Conservation (phyloP, 805 yeast genomes). For the Yarrowia sp. region DNA sequence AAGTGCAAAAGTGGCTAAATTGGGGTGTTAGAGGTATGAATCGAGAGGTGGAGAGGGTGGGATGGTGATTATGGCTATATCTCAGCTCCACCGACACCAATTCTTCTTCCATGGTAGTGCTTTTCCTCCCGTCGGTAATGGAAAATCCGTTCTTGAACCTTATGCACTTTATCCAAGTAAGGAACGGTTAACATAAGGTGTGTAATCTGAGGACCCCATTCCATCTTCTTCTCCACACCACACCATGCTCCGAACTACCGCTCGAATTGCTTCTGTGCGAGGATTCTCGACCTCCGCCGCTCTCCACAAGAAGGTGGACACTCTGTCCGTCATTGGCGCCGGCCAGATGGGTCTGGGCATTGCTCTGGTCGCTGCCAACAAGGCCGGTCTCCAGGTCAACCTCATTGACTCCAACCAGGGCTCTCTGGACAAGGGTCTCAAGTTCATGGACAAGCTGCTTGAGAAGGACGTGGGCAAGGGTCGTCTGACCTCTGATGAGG, state of each 20-base stretch:
- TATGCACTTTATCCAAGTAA: background rate
- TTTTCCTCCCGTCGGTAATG: slow-evolving; percentile 2
- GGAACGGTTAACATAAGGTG: background rate
- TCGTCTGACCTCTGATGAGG: slow-evolving; percentile 48
- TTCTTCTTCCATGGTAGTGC: no score
- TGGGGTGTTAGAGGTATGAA: background rate
- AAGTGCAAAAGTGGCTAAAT: background rate
- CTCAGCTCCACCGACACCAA: no score
- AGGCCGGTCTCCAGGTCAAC: slow-evolving; percentile 51
- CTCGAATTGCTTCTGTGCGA: slow-evolving; percentile 33
- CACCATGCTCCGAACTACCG: slow-evolving; percentile 32
- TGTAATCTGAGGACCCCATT: no score
- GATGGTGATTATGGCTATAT: background rate
- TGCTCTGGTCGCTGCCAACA: slow-evolving; percentile 54
- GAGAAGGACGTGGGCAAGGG: slow-evolving; percentile 52
- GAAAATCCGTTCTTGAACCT: background rate
- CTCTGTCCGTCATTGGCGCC: slow-evolving; percentile 53
- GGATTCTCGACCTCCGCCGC: slow-evolving; percentile 23
- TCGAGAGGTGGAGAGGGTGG: no score
- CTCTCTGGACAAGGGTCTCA: slow-evolving; percentile 49
- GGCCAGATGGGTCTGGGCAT: slow-evolving; percentile 58
- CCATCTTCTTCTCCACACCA: background rate
- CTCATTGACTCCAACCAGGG: slow-evolving; percentile 50
- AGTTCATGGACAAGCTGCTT: slow-evolving; percentile 52
- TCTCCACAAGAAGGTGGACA: slow-evolving; percentile 41